Percentiles rank a stretch among this genome's conserved stretches.
Evolutionary conservation across 2,329 filamentous ascomycete genomes (phyloP).

Genomic region (Triangularia verruculosa): DNA sequence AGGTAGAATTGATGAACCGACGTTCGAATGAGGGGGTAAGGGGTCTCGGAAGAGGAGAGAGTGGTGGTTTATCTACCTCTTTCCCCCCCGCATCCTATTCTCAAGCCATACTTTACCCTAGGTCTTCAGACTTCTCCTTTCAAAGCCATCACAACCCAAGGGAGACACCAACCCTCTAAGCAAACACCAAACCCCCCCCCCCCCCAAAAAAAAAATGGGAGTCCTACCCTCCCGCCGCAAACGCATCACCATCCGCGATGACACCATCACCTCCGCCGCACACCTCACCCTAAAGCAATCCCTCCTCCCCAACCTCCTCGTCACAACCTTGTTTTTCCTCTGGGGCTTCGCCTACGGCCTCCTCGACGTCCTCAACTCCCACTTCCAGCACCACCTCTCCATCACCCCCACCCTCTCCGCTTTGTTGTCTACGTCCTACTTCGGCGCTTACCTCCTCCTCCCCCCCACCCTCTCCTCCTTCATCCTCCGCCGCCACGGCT

Average conservation of each 20-base stretch:
- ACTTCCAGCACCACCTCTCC: constrained; percentile 46
- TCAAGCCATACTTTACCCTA: too few relatives aligned
- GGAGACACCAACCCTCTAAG: too few relatives aligned
- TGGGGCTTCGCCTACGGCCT: constrained; percentile 39
- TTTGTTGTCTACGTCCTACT: constrained; percentile 51
- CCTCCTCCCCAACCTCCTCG: constrained; percentile 33
- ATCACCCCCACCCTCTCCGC: constrained; percentile 45
- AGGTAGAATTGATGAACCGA: neutral
- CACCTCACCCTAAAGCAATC: constrained; percentile 35
- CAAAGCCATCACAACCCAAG: too few relatives aligned
- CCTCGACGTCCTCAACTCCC: constrained; percentile 47
- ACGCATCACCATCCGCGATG: constrained; percentile 34
- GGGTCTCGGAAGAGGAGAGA: neutral
- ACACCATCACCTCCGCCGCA: constrained; percentile 34
- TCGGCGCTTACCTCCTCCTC: constrained; percentile 43
- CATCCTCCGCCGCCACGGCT: constrained; percentile 63
- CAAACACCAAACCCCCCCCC: too few relatives aligned
- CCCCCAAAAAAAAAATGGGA: neutral
- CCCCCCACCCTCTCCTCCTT: constrained; percentile 41
- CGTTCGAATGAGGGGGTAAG: neutral
- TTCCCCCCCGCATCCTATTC: too few relatives aligned
- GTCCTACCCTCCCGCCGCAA: constrained; percentile 29
- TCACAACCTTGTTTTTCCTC: constrained; percentile 37
- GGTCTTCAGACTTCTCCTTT: too few relatives aligned
- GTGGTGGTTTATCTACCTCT: neutral